Percentiles rank a stretch among this genome's conserved stretches.
Evolutionary conservation across 2,329 filamentous ascomycete species (phyloP).

Genomic region (Ramularia collo-cygni): DNA sequence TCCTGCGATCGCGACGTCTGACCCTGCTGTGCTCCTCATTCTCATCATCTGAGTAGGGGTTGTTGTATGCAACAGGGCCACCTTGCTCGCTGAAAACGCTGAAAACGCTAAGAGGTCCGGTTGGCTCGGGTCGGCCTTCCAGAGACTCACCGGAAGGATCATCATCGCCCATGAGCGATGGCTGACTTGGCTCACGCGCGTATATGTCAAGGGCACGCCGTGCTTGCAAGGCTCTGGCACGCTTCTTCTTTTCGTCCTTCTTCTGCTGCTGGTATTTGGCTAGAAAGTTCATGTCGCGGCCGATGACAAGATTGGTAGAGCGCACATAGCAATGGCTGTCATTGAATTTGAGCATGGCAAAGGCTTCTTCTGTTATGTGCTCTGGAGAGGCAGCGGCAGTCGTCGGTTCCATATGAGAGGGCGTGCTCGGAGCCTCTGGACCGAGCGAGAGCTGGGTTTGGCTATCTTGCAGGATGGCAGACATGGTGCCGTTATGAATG

Average conservation of each 20-base stretch:
- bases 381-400: constrained; percentile 10
- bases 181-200: constrained; percentile 24
- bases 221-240: constrained; percentile 8
- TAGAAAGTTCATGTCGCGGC: constrained; percentile 48
- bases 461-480: neutral
- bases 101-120: constrained; percentile 13
- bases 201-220: constrained; percentile 20
- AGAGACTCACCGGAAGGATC: constrained; percentile 18
- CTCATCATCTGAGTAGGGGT: constrained; percentile 53
- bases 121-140: constrained; percentile 23
- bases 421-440: constrained; percentile 5
- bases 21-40: constrained; percentile 28
- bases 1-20: constrained; percentile 7
- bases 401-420: constrained; percentile 1
- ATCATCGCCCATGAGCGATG: constrained; percentile 18
- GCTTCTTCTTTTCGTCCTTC: constrained; percentile 13
- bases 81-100: constrained; percentile 29
- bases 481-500: neutral
- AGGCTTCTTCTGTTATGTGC: constrained; percentile 35
- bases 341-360: constrained; percentile 62
- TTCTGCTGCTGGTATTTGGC: constrained; percentile 15
- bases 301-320: constrained; percentile 64
- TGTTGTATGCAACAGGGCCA: constrained; percentile 22
- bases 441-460: neutral
- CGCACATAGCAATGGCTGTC: constrained; percentile 76